Conservation (phyloP, 1,139 yeast species). For the Yamadazyma dushanensis region DNA sequence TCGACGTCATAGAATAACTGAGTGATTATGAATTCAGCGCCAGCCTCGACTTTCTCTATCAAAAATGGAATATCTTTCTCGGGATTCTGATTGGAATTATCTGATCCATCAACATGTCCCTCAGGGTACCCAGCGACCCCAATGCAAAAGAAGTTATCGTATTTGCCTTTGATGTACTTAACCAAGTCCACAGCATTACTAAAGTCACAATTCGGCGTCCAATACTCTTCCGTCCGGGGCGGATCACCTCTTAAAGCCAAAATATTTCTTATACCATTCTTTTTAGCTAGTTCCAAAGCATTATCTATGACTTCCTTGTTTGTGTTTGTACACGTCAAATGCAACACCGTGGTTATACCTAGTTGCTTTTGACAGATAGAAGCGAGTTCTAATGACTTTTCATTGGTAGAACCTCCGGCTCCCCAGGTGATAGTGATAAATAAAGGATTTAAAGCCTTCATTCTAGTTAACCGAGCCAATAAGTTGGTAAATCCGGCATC, state of each 20-base stretch:
- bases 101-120: constrained; percentile 89
- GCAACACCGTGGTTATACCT: constrained; percentile 86
- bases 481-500: constrained; percentile 82
- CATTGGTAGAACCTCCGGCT: constrained; percentile 94
- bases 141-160: constrained; percentile 78
- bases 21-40: constrained; percentile 47
- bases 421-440: constrained; percentile 98
- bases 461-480: constrained; percentile 81
- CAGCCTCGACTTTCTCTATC: constrained; percentile 47
- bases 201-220: constrained; percentile 60
- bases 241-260: constrained; percentile 96
- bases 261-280: constrained; percentile 77
- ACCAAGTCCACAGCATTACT: constrained; percentile 82
- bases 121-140: constrained; percentile 97
- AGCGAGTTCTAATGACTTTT: constrained; percentile 82
- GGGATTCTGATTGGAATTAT: constrained; percentile 59
- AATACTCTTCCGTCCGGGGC: constrained; percentile 78
- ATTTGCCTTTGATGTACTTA: constrained; percentile 61
- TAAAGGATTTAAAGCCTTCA: constrained; percentile 83
- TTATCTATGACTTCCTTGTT: constrained; percentile 72
- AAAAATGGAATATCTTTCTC: constrained; percentile 71
- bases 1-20: constrained; percentile 46
- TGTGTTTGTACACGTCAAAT: constrained; percentile 94
- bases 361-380: constrained; percentile 71
- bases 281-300: constrained; percentile 73